Percentiles rank a stretch among this genome's conserved stretches.
These are phyloP conservation scores for Lichtheimia ramosa DNA, from an alignment of 371 early-diverging fungal genomes.

Conservation along the genomic window DNA sequence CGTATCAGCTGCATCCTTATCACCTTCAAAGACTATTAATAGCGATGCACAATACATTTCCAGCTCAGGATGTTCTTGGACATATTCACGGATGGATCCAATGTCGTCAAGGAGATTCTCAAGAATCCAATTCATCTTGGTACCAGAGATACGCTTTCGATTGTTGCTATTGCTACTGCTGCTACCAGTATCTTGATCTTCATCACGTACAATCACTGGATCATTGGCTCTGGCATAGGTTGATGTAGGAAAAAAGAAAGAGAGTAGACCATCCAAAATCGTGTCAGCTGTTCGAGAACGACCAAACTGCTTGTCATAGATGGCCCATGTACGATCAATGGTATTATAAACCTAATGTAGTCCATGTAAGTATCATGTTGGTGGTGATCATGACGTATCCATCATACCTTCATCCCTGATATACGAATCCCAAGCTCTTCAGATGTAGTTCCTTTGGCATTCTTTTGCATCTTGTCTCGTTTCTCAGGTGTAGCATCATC, in stretches of 20 bases:
- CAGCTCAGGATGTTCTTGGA: slow-evolving; percentile 44
- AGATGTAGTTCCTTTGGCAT: slow-evolving; percentile 61
- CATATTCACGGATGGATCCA: slow-evolving; percentile 48
- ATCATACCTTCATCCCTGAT: slow-evolving; percentile 66
- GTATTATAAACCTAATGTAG: slow-evolving; percentile 43
- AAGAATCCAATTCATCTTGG: slow-evolving; percentile 57
- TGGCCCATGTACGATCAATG: slow-evolving; percentile 29
- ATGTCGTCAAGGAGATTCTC: slow-evolving; percentile 62
- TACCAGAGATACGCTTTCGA: slow-evolving; percentile 10
- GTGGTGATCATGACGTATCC: background rate
- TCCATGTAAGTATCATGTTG: background rate
- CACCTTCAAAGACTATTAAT: slow-evolving; percentile 74
- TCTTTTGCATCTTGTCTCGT: slow-evolving; percentile 53
- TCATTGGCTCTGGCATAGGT: slow-evolving; percentile 24
- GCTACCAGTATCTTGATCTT: slow-evolving; percentile 6
- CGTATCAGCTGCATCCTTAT: slow-evolving; percentile 46
- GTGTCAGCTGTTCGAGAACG: slow-evolving; percentile 40
- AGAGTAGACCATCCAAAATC: slow-evolving; percentile 42
- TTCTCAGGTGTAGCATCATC: slow-evolving; percentile 65
- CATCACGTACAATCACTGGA: slow-evolving; percentile 4
- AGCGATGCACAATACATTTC: slow-evolving; percentile 68
- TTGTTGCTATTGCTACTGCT: slow-evolving; percentile 9
- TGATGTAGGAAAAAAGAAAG: slow-evolving; percentile 49
- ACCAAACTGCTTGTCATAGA: slow-evolving; percentile 50
- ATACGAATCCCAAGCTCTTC: slow-evolving; percentile 58